Evolutionary conservation across 2,329 filamentous ascomycete genomes (phyloP), one percentile per base, ranked within the genome.

Genomic region (Trichophaea hybrida): DNA sequence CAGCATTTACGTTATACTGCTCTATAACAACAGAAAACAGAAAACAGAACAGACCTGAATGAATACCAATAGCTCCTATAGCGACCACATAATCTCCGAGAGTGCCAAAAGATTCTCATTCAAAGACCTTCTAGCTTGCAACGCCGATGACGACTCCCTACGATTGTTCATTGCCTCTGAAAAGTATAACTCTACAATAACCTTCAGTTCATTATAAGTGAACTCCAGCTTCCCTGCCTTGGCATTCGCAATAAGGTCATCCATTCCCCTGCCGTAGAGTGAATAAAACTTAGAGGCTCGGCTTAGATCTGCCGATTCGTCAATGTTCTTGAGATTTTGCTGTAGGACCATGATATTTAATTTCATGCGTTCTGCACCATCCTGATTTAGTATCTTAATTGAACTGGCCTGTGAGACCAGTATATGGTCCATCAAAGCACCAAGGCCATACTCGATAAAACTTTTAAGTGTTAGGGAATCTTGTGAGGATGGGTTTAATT

Each of bases 321-420:
- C 88, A 57, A 98, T 84, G 66, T 94, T 94, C 75, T 95, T 95
- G 58, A 98, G 80, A 69, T 95, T 96, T 71, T 98, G 93, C 73
- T 97, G 91, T 55, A 98, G 76, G 44, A 98, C 93, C 31, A 96
- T 78, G 53, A 96, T 88, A 71, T 98, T 95, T 69, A 97, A 81
- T 71, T 89, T 85, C 81, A 98, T 89, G 40, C 89, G 81, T n/a
- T 83, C 82, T 61, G 84, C 87, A 46, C 93, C 93, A 67, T 85
- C 81, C 40, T 74, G 75, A 71, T 98, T 96, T 83, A 98, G 91
- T 6, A 85, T 83, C 54, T 83, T 82, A 49, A 91, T 85, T 69
- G 80, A 79, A 15, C 78, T 75, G 1, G 83, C 81, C 64, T 86
- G 86, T 61, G 82, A 76, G 40, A 96, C 81, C 2, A 97, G 81